phyloP scores from a whole-genome alignment of 345 rosid genomes.

The Corymbia maculata region DNA sequence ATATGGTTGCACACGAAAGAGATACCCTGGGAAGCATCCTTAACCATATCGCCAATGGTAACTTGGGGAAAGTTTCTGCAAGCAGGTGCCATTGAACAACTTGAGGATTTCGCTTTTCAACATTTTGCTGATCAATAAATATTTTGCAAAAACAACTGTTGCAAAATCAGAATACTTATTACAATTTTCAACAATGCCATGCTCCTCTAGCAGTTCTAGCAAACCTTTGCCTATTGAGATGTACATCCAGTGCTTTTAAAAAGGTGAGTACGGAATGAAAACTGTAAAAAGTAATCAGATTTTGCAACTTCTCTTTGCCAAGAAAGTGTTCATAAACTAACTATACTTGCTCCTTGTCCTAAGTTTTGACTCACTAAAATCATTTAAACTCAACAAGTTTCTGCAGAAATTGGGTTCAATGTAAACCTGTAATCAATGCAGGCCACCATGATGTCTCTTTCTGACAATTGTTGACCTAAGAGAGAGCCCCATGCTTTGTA shows the following conservation, averaged over 20 bases:
- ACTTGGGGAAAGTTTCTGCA: slow-evolving; percentile 96
- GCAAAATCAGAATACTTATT: background rate
- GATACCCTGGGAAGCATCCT: slow-evolving; percentile 87
- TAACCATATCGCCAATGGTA: slow-evolving; percentile 87
- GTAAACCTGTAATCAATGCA: slow-evolving; percentile 93
- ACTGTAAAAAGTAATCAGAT: background rate
- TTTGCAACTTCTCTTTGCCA: background rate
- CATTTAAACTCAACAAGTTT: background rate
- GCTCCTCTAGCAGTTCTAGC: background rate
- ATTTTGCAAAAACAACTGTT: background rate
- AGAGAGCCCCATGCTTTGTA: slow-evolving; percentile 99
- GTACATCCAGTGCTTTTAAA: background rate
- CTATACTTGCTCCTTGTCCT: background rate
- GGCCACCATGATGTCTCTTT: slow-evolving; percentile 87
- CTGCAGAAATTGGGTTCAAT: background rate
- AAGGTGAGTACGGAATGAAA: background rate
- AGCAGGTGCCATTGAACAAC: background rate
- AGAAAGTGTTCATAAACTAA: background rate
- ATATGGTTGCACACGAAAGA: slow-evolving; percentile 78
- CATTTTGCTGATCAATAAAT: background rate
- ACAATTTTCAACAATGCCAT: background rate
- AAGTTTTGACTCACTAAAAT: background rate
- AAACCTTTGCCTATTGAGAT: background rate
- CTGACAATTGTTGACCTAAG: slow-evolving; percentile 86
- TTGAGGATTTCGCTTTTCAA: background rate